Percentiles rank a stretch among this genome's conserved stretches.
These are phyloP conservation scores for Brasilioporus rufonigricans DNA, from an alignment of 768 basidiomycete species.

Conservation along the genomic window DNA sequence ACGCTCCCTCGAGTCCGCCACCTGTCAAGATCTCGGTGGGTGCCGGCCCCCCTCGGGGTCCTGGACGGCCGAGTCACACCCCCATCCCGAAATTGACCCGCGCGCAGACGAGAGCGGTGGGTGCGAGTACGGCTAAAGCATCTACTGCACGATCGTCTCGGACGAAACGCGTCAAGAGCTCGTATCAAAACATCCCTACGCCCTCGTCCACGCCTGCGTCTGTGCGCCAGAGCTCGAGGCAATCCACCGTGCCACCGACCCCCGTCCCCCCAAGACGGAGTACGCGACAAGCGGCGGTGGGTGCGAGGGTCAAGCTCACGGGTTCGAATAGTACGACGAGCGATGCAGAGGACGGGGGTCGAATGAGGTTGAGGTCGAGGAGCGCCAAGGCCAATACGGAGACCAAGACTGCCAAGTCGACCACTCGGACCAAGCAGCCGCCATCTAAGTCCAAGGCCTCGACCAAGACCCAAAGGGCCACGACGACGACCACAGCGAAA, in stretches of 20 bases:
- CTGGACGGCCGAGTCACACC: neutral
- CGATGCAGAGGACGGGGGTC: slow-evolving; percentile 6
- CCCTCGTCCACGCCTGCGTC: slow-evolving; percentile 23
- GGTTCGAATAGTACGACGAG: slow-evolving; percentile 1
- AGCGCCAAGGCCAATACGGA: slow-evolving; percentile 5
- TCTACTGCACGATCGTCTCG: neutral
- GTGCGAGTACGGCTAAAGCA: neutral
- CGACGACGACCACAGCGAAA: neutral
- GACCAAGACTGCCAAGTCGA: slow-evolving; percentile 1
- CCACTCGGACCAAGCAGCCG: slow-evolving; percentile 10
- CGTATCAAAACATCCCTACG: slow-evolving; percentile 24
- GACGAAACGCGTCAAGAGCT: slow-evolving; percentile 17
- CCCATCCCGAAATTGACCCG: slow-evolving; percentile 8
- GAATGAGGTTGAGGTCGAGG: slow-evolving; percentile 23
- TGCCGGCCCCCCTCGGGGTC: neutral
- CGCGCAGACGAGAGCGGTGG: slow-evolving; percentile 12
- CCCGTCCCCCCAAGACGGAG: slow-evolving; percentile 26
- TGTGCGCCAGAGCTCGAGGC: slow-evolving; percentile 2
- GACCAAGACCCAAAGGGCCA: slow-evolving; percentile 7
- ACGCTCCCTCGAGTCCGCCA: too few species aligned
- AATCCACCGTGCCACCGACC: slow-evolving; percentile 14
- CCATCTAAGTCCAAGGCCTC: slow-evolving; percentile 10
- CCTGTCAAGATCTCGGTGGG: too few species aligned
- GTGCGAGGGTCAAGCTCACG: slow-evolving; percentile 10
- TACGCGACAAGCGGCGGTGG: slow-evolving; percentile 24